phyloP scores from a whole-genome alignment of 768 basidiomycete species.

The Macrolepiota fuliginosa region DNA sequence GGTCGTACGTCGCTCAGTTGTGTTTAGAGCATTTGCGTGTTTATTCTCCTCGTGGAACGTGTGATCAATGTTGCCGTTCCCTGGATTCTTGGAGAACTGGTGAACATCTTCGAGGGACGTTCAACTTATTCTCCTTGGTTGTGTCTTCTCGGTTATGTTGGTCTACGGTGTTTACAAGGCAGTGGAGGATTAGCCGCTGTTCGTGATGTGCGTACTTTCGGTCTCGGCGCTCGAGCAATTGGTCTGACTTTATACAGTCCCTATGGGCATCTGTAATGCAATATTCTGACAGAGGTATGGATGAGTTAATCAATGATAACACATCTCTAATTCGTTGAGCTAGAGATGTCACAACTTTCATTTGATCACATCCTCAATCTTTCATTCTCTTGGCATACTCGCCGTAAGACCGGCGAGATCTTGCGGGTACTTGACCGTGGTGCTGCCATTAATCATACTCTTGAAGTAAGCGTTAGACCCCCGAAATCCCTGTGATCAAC shows the following conservation, averaged over 20 bases:
- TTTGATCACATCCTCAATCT: constrained; percentile 87
- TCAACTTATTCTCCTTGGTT: constrained; percentile 58
- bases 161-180: constrained; percentile 71
- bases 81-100: constrained; percentile 62
- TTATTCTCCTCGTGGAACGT: constrained; percentile 71
- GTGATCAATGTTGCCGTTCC: constrained; percentile 76
- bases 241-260: constrained; percentile 31
- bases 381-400: constrained; percentile 80
- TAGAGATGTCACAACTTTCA: constrained; percentile 84
- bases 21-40: constrained; percentile 58
- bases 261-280: constrained; percentile 91
- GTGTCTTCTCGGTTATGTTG: constrained; percentile 65
- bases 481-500: not conserved
- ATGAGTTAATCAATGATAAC: not conserved
- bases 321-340: not conserved
- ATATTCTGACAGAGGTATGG: constrained; percentile 70
- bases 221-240: not conserved
- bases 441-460: constrained; percentile 79
- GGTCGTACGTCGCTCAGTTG: constrained; percentile 6
- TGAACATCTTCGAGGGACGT: constrained; percentile 51
- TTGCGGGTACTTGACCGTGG: constrained; percentile 81
- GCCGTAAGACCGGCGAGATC: constrained; percentile 82
- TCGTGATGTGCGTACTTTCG: constrained; percentile 47
- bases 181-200: constrained; percentile 73
- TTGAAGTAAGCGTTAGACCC: constrained; percentile 45